phyloP scores from a whole-genome alignment of 1,284 basidiomycete species.

The Puccinia brachypodii region DNA sequence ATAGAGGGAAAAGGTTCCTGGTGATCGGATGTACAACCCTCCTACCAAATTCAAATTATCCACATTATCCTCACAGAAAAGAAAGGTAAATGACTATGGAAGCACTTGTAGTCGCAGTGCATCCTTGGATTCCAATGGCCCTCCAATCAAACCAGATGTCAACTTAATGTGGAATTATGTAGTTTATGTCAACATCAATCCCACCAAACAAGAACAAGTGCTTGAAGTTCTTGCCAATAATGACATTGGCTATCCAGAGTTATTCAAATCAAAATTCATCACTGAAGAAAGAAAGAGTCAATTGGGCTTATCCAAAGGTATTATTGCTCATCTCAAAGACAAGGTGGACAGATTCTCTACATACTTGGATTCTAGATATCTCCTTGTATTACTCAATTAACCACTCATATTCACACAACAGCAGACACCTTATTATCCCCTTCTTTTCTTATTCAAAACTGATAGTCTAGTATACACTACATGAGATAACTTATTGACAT shows the following conservation, averaged over 20 bases:
- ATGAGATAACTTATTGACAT: too few relatives aligned
- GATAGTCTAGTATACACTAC: too few relatives aligned
- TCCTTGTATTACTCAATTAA: too few relatives aligned
- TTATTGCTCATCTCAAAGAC: background rate
- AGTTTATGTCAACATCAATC: background rate
- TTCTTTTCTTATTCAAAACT: too few relatives aligned
- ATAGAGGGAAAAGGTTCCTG: too few relatives aligned
- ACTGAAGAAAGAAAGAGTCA: background rate
- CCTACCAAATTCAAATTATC: background rate
- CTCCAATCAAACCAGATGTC: background rate
- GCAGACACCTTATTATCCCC: too few relatives aligned
- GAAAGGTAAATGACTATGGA: background rate
- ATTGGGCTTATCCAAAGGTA: background rate
- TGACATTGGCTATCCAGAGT: background rate
- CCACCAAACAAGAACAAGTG: background rate
- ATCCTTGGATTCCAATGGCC: background rate
- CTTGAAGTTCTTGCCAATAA: background rate
- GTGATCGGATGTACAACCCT: background rate
- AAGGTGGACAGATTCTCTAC: background rate
- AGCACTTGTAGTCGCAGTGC: background rate
- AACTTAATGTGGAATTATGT: background rate
- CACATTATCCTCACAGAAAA: background rate
- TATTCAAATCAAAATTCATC: background rate
- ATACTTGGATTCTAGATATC: background rate
- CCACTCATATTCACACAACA: too few relatives aligned